Evolutionary conservation across 176 grass and related monocot species (phyloP), one percentile per base, ranked within the genome.

Genomic region (Saccharum officinarum): DNA sequence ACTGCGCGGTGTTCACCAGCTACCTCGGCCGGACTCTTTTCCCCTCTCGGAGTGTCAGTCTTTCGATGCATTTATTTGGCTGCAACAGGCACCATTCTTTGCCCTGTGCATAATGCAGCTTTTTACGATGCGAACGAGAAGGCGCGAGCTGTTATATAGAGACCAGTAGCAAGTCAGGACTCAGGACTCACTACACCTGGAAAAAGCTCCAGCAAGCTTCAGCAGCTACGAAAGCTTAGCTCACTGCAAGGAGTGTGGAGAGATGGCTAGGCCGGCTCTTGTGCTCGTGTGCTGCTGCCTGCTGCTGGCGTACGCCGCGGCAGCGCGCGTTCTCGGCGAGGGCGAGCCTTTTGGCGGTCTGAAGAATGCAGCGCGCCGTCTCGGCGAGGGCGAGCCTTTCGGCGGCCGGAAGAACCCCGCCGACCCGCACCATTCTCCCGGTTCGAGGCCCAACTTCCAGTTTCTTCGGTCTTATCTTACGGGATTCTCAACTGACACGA

Each of bases 361-460:
- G 67, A 90, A 87, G 75, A 63, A 87, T 49, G 75, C 68, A 9
- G 84, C 60, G 15, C 89, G 80, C 38, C 13, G 22, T 22, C 74
- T 87, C 15, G 16, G 61, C 82, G 37, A 12, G 1, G 57, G 18
- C 36, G 72, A 46, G 46, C 36, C 23, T 7, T 83, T 87, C 67
- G 38, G 75, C 66, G 44, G 11, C 75, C 84, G 75, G 68, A 90
- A 90, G 75, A 18, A 90, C 80, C 61, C 47, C 5, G 66, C 60
- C 45, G 80, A 75, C 61, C 69, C 84, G 2, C 26, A 47, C 28
- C 80, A 74, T 50, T 72, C 82, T 10, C 71, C 60, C 0, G 75
- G 61, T 80, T n/a, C 83, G 15, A 76, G 16, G 5, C 12, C 2
- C 17, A 39, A 14, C 40, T 33, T 18, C 50, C 10, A 18, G 22